Evolutionary conservation across 164 flowering plant genomes (phyloP), one percentile per base, ranked within the genome.

Genomic region (Magnolia officinalis): DNA sequence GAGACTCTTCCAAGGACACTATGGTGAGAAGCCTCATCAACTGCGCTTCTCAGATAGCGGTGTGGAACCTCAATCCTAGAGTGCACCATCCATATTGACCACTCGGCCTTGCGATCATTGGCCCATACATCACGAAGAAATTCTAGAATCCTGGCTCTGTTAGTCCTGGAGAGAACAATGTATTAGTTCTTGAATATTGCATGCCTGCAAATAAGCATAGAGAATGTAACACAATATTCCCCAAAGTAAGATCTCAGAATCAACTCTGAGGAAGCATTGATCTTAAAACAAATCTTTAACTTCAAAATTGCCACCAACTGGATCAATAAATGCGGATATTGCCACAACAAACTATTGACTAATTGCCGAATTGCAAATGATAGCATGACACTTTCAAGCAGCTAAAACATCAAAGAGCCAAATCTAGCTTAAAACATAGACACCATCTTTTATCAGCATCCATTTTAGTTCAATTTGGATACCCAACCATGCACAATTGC

Each of bases 51-150:
- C 75, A 92, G 82, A 77, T 85, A 91, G 70, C 88, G 96, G 78
- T 89, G 92, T 78, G 98, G 99, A 92, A 90, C 88, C 73, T 93
- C 97, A 63, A 94, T 94, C 84, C 89, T 94, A 50, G 98, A 87
- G 85, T 94, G 87, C 68, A 96, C 96, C 98, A 94, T 96, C 99
- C 99, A 96, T 84, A 96, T 94, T 71, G 99, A 90, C 99, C 99
- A 96, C 83, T 96, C 98, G 78, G 97, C 91, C 86, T 88, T 88
- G 63, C 98, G 85, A 80, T 96, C 97, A 83, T 77, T 88, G 68
- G 97, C 90, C 99, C 99, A 96, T 50, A 83, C 80, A 72, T 91
- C 88, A 75, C 86, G 87, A 26, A 96, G 85, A 86, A 75, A 84
- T 78, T 94, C 97, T 75, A 91, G 76, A 79, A 96, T 86, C 80